Conservation (phyloP, 1,139 yeast species). For the Kluyveromyces sp. region DNA sequence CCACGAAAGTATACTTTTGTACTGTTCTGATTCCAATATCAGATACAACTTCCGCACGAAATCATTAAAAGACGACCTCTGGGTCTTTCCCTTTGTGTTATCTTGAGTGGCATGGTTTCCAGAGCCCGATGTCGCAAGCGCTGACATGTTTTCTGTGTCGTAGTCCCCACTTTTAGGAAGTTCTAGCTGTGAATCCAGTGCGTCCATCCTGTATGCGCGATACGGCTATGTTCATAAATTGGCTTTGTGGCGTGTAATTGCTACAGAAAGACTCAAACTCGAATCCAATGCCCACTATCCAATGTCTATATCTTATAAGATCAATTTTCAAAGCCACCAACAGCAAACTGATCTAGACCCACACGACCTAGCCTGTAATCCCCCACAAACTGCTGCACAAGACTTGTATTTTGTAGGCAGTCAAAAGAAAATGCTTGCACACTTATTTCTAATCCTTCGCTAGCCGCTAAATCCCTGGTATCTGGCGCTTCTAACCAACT, state of each 20-base stretch:
- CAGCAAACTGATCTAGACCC: no score
- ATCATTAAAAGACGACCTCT: conserved; percentile 49
- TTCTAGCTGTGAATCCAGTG: neutral
- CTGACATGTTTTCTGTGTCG: neutral
- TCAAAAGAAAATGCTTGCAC: no score
- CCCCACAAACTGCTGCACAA: no score
- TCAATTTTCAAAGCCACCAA: no score
- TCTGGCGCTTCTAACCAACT: neutral
- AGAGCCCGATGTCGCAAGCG: neutral
- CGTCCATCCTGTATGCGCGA: neutral
- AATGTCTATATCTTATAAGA: no score
- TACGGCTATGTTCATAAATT: neutral
- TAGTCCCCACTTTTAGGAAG: neutral
- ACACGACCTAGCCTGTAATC: no score
- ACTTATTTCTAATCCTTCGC: no score
- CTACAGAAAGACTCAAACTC: no score
- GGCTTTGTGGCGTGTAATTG: no score
- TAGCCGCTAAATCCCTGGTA: neutral
- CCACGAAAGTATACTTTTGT: conserved; percentile 75
- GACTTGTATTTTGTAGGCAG: no score
- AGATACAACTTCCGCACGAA: conserved; percentile 70
- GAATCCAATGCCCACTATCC: no score
- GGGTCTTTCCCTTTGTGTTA: conserved; percentile 1
- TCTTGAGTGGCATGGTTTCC: neutral
- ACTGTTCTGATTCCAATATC: conserved; percentile 77